Evolutionary conservation across 495 filamentous ascomycete species (phyloP).

Genomic region (Podospora sp.): DNA sequence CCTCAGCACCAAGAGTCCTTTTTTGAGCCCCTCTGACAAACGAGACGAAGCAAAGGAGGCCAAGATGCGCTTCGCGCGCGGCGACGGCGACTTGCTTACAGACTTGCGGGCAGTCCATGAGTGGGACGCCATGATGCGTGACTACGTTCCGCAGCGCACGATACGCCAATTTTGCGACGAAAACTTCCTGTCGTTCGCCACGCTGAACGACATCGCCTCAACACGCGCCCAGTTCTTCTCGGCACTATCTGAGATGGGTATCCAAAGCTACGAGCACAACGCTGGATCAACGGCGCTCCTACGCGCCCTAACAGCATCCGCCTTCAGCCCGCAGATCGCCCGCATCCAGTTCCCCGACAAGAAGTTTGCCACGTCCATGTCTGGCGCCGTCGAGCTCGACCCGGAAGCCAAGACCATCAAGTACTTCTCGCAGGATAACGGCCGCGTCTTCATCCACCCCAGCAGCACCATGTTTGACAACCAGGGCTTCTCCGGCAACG

Average conservation of each 20-base stretch:
- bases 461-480: conserved; percentile 81
- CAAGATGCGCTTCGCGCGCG: conserved; percentile 68
- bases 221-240: conserved; percentile 84
- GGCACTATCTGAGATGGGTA: conserved; percentile 82
- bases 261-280: conserved; percentile 55
- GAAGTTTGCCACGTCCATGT: conserved; percentile 82
- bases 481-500: conserved; percentile 68
- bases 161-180: conserved; percentile 80
- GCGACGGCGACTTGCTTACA: conserved; percentile 84
- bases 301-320: conserved; percentile 83
- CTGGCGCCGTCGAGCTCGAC: conserved; percentile 87
- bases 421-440: conserved; percentile 85
- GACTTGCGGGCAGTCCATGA: conserved; percentile 82
- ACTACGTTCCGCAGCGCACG: conserved; percentile 59
- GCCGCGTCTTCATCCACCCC: conserved; percentile 90
- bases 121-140: conserved; percentile 67
- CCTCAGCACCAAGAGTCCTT: conserved; percentile 80
- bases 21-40: conserved; percentile 77
- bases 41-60: conserved; percentile 82
- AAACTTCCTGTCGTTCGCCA: conserved; percentile 83
- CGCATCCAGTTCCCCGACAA: conserved; percentile 92
- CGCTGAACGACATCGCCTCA: conserved; percentile 81
- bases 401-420: conserved; percentile 90
- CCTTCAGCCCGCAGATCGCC: conserved; percentile 89
- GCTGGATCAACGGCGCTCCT: conserved; percentile 59